phyloP scores from a whole-genome alignment of 129 eudicot genomes.

The Scalesia atractyloides region DNA sequence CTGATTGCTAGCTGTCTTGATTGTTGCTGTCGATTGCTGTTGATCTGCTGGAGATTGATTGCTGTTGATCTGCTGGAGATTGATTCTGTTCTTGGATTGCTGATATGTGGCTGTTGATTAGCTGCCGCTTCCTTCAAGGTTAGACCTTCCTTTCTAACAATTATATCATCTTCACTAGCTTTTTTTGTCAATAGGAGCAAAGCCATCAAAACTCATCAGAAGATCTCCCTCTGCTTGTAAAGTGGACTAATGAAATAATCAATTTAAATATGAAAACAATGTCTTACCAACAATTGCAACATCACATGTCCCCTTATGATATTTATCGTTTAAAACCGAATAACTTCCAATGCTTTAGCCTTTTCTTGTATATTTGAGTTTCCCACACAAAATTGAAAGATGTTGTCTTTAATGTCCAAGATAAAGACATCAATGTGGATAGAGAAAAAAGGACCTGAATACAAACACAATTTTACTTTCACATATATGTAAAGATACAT shows the following conservation, averaged over 20 bases:
- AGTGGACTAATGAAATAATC: neutral
- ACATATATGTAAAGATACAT: neutral
- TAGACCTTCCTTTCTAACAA: no score
- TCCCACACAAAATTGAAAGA: slow-evolving; percentile 79
- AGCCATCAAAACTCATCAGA: slow-evolving; percentile 97
- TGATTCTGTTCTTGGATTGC: no score
- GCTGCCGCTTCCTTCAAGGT: no score
- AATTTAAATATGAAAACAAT: neutral
- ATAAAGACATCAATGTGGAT: slow-evolving; percentile 83
- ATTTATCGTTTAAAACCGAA: slow-evolving; percentile 77
- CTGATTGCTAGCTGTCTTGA: no score
- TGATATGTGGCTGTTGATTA: no score
- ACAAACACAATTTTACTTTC: slow-evolving; percentile 14
- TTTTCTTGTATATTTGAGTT: slow-evolving; percentile 88
- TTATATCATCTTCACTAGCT: no score
- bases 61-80: no score
- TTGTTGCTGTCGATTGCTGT: no score
- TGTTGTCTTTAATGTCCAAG: slow-evolving; percentile 79
- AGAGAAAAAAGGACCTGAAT: slow-evolving; percentile 82
- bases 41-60: no score
- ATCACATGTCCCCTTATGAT: slow-evolving; percentile 83
- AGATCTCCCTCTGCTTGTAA: slow-evolving; percentile 76
- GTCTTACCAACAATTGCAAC: slow-evolving; percentile 89
- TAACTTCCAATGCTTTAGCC: slow-evolving; percentile 88
- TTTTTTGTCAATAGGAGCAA: slow-evolving; percentile 97